Evolutionary conservation across 257 asterid genomes (phyloP).

Genomic region (Linaria vulgaris): DNA sequence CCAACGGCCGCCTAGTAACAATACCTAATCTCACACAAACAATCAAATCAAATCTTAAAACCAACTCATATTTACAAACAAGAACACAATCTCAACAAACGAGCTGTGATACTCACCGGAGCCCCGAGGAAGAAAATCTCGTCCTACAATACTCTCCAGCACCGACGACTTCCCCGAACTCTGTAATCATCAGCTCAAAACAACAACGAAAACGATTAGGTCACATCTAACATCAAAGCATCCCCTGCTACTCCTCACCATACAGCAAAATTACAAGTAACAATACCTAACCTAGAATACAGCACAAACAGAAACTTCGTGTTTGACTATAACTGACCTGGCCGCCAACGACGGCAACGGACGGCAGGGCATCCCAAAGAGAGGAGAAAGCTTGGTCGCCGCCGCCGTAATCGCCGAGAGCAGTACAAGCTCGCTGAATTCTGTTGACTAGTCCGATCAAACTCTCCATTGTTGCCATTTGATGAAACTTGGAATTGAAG

Average conservation of each 20-base stretch:
- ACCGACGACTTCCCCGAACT: slow-evolving; percentile 97
- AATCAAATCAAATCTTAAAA: slow-evolving; percentile 5
- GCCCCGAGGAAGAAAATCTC: slow-evolving; percentile 97
- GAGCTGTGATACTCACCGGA: slow-evolving; percentile 76
- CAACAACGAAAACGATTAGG: background rate
- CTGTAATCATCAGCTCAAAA: slow-evolving; percentile 46
- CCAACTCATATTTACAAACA: background rate
- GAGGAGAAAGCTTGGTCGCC: slow-evolving; percentile 71
- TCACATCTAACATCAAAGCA: background rate
- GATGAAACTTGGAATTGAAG: slow-evolving; percentile 30
- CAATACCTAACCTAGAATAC: slow-evolving; percentile 13
- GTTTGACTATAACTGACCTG: slow-evolving; percentile 45
- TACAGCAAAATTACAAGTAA: too few relatives aligned
- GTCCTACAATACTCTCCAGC: slow-evolving; percentile 89
- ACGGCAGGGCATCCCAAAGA: slow-evolving; percentile 90
- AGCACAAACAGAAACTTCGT: too few relatives aligned
- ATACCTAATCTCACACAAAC: slow-evolving; percentile 50
- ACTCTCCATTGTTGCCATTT: slow-evolving; percentile 81
- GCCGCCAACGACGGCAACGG: slow-evolving; percentile 96
- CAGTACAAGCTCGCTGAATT: slow-evolving; percentile 88
- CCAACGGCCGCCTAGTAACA: slow-evolving; percentile 92
- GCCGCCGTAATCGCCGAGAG: slow-evolving; percentile 91
- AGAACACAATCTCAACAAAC: too few relatives aligned
- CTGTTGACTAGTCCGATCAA: slow-evolving; percentile 88
- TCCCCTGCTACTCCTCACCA: background rate